Evolutionary conservation across 1,284 basidiomycete species (phyloP).

Genomic region (Ceratobasidium sp.): DNA sequence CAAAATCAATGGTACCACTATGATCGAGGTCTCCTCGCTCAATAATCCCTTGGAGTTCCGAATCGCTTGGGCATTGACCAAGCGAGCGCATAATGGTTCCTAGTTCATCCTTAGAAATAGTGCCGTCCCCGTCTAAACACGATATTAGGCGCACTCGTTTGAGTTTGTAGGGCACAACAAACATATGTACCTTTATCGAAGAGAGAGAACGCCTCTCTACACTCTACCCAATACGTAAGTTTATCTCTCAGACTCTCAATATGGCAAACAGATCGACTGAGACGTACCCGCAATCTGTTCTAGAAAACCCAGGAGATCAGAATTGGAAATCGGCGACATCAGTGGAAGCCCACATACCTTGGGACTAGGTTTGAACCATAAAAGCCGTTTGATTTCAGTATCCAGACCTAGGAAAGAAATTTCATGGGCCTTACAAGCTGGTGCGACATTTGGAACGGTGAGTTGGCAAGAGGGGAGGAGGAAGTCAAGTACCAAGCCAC

Average conservation of each 20-base stretch:
- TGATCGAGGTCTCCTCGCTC: constrained; percentile 66
- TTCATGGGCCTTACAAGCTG: constrained; percentile 41
- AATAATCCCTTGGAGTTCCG: constrained; percentile 69
- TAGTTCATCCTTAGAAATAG: constrained; percentile 61
- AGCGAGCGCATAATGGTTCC: constrained; percentile 73
- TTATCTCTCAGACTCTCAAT: not conserved
- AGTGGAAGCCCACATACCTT: constrained; percentile 24
- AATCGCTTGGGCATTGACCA: constrained; percentile 72
- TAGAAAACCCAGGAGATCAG: constrained; percentile 32
- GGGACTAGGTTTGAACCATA: constrained; percentile 10
- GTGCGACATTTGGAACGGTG: constrained; percentile 21
- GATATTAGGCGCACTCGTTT: not conserved
- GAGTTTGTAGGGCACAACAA: not conserved
- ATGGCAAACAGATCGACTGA: not conserved
- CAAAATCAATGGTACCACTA: constrained; percentile 73
- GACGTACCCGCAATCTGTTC: constrained; percentile 46
- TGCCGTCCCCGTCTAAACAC: constrained; percentile 44
- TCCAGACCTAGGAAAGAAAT: not conserved
- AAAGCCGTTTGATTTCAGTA: not conserved
- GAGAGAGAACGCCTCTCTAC: constrained; percentile 46
- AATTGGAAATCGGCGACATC: constrained; percentile 7
- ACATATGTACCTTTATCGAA: constrained; percentile 43
- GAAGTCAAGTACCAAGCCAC: not conserved
- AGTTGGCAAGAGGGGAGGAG: constrained; percentile 13
- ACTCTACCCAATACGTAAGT: constrained; percentile 7